phyloP scores from a whole-genome alignment of 371 early-diverging fungal species.

The Mucor velutinosus region DNA sequence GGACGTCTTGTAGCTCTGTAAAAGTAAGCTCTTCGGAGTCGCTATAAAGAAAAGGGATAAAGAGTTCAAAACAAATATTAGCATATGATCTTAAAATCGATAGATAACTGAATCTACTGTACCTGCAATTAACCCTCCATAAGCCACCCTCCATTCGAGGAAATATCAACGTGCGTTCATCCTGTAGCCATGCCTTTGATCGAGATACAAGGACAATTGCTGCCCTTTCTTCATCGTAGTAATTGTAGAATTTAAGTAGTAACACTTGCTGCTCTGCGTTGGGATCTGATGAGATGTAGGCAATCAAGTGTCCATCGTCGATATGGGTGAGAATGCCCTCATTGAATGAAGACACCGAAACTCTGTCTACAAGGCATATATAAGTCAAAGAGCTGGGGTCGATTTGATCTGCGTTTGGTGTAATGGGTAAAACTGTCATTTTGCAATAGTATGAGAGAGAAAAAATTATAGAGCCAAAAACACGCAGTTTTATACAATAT shows the following conservation, averaged over 20 bases:
- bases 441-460: neutral
- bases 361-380: slow-evolving; percentile 17
- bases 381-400: slow-evolving; percentile 5
- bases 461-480: neutral
- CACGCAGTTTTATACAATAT: neutral
- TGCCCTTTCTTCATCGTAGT: slow-evolving; percentile 25
- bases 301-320: slow-evolving; percentile 26
- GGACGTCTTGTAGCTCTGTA: slow-evolving; percentile 29
- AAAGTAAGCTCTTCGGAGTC: slow-evolving; percentile 27
- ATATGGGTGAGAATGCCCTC: slow-evolving; percentile 4
- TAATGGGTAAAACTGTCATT: slow-evolving; percentile 22
- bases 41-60: neutral
- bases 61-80: neutral
- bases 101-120: neutral
- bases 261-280: slow-evolving; percentile 18
- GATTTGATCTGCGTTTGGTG: slow-evolving; percentile 10
- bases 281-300: slow-evolving; percentile 21
- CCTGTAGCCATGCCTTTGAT: slow-evolving; percentile 43
- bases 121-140: slow-evolving; percentile 41
- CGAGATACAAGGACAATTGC: slow-evolving; percentile 28
- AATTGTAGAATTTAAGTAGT: slow-evolving; percentile 22
- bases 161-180: slow-evolving; percentile 27
- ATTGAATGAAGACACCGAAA: slow-evolving; percentile 15
- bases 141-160: slow-evolving; percentile 31
- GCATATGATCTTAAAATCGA: neutral